These are phyloP conservation scores for Xylariales sp. DNA, from an alignment of 2,329 filamentous ascomycete genomes.

Conservation along the genomic window DNA sequence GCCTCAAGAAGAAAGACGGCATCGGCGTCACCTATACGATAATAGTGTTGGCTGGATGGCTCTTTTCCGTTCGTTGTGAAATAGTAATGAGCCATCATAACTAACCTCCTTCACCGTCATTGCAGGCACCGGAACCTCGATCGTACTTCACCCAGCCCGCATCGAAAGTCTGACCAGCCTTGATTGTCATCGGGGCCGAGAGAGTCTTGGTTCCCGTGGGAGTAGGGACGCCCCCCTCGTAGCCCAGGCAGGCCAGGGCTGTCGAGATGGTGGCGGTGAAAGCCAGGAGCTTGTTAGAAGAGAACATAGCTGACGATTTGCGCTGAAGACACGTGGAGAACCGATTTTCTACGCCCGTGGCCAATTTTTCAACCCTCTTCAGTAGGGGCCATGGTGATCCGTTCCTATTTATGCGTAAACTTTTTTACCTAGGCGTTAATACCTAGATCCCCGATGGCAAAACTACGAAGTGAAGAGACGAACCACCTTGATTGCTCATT, in stretches of 20 bases:
- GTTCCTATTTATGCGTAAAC: constrained; percentile 17
- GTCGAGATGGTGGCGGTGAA: constrained; percentile 45
- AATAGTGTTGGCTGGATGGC: neutral
- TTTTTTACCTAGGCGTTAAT: neutral
- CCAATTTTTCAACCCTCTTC: neutral
- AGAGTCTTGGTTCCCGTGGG: constrained; percentile 44
- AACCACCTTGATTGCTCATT: constrained; percentile 20
- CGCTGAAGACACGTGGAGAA: neutral
- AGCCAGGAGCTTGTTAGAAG: constrained; percentile 40
- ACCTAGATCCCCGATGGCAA: too few species aligned
- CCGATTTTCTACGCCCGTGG: neutral
- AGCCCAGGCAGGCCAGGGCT: constrained; percentile 49
- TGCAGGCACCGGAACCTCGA: constrained; percentile 53
- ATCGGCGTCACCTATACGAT: constrained; percentile 51
- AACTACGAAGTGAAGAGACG: neutral
- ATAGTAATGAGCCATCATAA: neutral
- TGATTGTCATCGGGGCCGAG: constrained; percentile 48
- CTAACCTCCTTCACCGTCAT: constrained; percentile 54
- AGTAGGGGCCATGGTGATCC: neutral
- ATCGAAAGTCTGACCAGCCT: constrained; percentile 50
- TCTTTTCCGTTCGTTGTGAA: neutral
- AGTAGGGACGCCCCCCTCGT: constrained; percentile 49
- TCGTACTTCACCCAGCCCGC: constrained; percentile 54
- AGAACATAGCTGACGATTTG: constrained; percentile 21
- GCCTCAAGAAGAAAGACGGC: constrained; percentile 48